Base-by-base conservation (phyloP, 306 rosid species). In the Casuarina glauca region DNA sequence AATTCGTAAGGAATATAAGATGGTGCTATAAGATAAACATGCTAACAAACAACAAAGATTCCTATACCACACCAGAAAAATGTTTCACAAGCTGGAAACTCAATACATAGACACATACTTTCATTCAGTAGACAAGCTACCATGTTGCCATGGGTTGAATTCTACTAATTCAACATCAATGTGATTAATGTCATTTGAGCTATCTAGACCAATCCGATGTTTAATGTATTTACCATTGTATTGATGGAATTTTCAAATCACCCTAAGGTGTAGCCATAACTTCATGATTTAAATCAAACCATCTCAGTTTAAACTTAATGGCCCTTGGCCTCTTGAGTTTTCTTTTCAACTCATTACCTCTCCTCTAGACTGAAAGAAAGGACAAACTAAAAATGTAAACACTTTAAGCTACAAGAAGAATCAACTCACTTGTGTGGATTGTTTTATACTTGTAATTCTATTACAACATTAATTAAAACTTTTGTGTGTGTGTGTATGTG, bases 331-430 rank as follows among this genome's bases (percentile, higher is more conserved):
- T 92, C 96, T 77, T 94, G 81, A 26, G 72, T 81, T 86, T 82
- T 87, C 96, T 92, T 94, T 74, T 92, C 98, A 72, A 94, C 88
- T 74, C 97, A 88, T 83, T 94, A 97, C 76, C 87, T 87, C 89
- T 94, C 98, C 89, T 94, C 97, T 92, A 94, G 82, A 76, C 13
- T n/a, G n/a, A n/a, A n/a, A n/a, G n/a, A n/a, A n/a, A n/a, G n/a
- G n/a, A n/a, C n/a, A n/a, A n/a, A n/a, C n/a, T n/a, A n/a, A n/a
- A n/a, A n/a, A n/a, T n/a, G n/a, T n/a, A n/a, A n/a, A n/a, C n/a
- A n/a, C n/a, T 19, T 48, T 10, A 36, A 42, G 42, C 16, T 35
- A 32, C 43, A 77, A 43, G 42, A 16, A 6, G 58, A 55, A 17
- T 17, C 36, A 17, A 66, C 35, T 9, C 1, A 36, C 5, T 62